Base-by-base conservation (phyloP, 2,329 filamentous ascomycete species). In the Ophiocordyceps unilateralis region DNA sequence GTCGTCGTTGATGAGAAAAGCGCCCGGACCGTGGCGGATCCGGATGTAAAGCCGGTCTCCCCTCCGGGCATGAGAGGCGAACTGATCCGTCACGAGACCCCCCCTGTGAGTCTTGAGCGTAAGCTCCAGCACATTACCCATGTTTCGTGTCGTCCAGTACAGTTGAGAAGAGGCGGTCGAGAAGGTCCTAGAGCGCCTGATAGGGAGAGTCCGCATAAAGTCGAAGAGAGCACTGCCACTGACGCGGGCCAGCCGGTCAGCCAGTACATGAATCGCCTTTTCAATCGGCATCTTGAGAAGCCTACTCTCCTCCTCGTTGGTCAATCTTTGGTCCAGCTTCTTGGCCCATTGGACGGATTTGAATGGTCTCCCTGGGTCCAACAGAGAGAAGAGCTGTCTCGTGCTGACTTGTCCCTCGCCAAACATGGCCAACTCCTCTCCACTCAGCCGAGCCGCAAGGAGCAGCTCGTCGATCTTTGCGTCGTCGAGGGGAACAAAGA, bases 41-140 rank as follows among this genome's bases (percentile, higher is more conserved):
- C 42, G 24, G 15, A 43, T 22, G 26, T 23, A 43, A 7, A 43
- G 19, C 5, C 38, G 20, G 1, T 40, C 42, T 17, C 42, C 42
- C 20, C 28, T 40, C n/a, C 37, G 11, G 10, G 42, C 37, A 5
- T n/a, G 20, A 24, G 42, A 43, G 7, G 40, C 26, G n/a, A 40
- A 43, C 6, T 24, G 37, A 19, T 43, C 42, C 26, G 42, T 43
- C 20, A 43, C 37, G 21, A 43, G 42, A 4, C 42, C 42, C 17
- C 42, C 42, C 2, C 19, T 12, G 14, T 43, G 42, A 6, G 26
- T 43, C 38, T 43, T 39, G 19, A 43, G 36, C 19, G 37, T 43
- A 2, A 43, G 26, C 42, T 43, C 42, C 38, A 43, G 38, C 14
- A 43, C 42, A 28, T 43, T 40, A 20, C 38, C 37, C 42, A 43